Evolutionary conservation across 1,284 basidiomycete genomes (phyloP).

Genomic region (Fistulinella staudtii): DNA sequence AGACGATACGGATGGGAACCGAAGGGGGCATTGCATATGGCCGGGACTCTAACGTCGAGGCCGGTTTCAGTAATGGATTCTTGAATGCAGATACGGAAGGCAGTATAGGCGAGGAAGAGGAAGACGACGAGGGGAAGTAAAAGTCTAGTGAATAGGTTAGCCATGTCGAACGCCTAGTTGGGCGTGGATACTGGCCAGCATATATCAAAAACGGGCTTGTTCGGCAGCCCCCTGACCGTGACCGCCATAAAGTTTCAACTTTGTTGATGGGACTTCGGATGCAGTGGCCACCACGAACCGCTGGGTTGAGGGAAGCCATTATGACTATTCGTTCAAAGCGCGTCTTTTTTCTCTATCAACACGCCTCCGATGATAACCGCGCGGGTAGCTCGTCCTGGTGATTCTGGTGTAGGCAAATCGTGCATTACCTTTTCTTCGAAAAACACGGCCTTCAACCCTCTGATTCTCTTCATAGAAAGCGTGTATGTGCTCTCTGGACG

Average conservation of each 20-base stretch:
- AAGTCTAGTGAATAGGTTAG: too few relatives aligned
- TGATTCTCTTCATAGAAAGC: constrained; percentile 17
- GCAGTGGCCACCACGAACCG: too few relatives aligned
- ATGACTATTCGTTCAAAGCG: constrained; percentile 96
- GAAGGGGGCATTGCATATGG: constrained; percentile 10
- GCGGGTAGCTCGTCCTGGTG: constrained; percentile 84
- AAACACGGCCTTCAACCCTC: constrained; percentile 4
- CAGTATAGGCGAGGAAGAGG: not conserved
- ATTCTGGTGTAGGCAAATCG: constrained; percentile 99
- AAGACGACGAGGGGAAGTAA: not conserved
- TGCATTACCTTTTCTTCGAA: constrained; percentile 37
- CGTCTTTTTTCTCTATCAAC: constrained; percentile 13
- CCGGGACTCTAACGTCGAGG: not conserved
- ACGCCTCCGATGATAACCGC: not conserved
- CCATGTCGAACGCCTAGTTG: too few relatives aligned
- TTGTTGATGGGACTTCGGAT: too few relatives aligned
- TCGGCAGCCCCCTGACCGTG: too few relatives aligned
- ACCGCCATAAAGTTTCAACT: too few relatives aligned
- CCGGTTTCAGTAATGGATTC: not conserved
- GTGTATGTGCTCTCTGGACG: constrained; percentile 11
- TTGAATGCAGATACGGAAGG: not conserved
- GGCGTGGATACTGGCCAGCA: too few relatives aligned
- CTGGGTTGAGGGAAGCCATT: constrained; percentile 89
- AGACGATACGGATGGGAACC: constrained; percentile 29
- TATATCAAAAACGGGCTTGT: too few relatives aligned